Conservation (phyloP, 1,139 yeast species). For the Ogataea hybrid region DNA sequence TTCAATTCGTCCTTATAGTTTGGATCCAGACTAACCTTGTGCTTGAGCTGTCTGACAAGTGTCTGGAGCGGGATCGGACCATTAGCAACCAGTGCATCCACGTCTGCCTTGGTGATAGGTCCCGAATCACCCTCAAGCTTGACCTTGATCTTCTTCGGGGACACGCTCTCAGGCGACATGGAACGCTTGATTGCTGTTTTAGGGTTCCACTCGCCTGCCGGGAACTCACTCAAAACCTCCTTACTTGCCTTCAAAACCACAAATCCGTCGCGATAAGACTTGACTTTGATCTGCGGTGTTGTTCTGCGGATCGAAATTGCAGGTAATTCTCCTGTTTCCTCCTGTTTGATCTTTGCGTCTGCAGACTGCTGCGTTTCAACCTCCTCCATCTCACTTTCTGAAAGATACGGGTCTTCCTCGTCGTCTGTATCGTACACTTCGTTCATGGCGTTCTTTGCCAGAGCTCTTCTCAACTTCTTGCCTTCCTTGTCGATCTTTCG, state of each 20-base stretch:
- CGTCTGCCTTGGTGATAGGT: constrained; percentile 63
- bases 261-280: constrained; percentile 59
- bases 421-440: constrained; percentile 91
- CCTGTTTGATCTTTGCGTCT: constrained; percentile 41
- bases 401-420: constrained; percentile 83
- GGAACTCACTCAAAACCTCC: constrained; percentile 62
- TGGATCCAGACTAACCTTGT: constrained; percentile 64
- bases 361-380: constrained; percentile 41
- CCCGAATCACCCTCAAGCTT: constrained; percentile 22
- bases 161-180: constrained; percentile 14
- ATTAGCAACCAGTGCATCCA: constrained; percentile 58
- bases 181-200: constrained; percentile 44
- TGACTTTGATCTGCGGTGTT: constrained; percentile 39
- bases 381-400: constrained; percentile 68
- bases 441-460: constrained; percentile 82
- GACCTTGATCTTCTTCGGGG: constrained; percentile 42
- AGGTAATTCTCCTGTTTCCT: constrained; percentile 36
- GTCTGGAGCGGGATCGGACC: constrained; percentile 68
- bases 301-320: not conserved
- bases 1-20: constrained; percentile 64
- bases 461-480: constrained; percentile 75
- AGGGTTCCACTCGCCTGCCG: constrained; percentile 85
- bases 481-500: constrained; percentile 92
- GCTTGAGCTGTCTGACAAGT: constrained; percentile 57
- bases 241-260: constrained; percentile 66